These are phyloP conservation scores for Penicillium cataractarum DNA, from an alignment of 495 filamentous ascomycete genomes.

Conservation along the genomic window DNA sequence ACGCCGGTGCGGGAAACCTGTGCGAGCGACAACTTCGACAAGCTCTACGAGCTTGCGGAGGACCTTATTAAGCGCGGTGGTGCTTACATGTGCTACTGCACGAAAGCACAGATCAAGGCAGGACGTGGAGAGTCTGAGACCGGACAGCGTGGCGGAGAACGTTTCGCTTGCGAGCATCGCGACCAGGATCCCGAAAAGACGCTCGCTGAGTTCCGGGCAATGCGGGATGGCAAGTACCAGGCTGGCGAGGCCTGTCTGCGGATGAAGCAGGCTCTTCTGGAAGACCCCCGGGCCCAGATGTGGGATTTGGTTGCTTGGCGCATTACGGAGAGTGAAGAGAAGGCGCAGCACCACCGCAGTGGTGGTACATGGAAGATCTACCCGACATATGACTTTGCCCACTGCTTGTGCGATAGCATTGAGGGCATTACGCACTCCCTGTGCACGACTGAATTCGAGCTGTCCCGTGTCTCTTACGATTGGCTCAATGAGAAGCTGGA, in stretches of 20 bases:
- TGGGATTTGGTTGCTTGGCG: conserved; percentile 77
- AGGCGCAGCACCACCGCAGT: conserved; percentile 62
- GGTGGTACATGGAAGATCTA: conserved; percentile 85
- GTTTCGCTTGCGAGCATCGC: conserved; percentile 80
- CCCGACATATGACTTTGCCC: conserved; percentile 90
- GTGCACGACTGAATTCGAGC: conserved; percentile 85
- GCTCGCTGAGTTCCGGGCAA: conserved; percentile 79
- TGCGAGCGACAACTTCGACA: conserved; percentile 81
- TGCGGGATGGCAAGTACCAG: conserved; percentile 90
- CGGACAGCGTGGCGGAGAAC: conserved; percentile 66
- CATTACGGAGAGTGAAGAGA: conserved; percentile 54
- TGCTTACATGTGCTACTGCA: conserved; percentile 80
- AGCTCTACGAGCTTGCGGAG: conserved; percentile 85
- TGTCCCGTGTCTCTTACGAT: conserved; percentile 78
- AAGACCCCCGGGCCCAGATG: conserved; percentile 69
- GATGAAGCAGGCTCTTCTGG: conserved; percentile 73
- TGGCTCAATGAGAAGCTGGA: conserved; percentile 80
- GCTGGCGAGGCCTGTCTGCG: conserved; percentile 85
- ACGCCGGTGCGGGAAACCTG: conserved; percentile 78
- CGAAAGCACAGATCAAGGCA: conserved; percentile 73
- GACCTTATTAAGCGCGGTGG: conserved; percentile 73
- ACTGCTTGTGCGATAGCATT: conserved; percentile 86
- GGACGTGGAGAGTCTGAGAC: conserved; percentile 77
- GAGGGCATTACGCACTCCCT: conserved; percentile 87
- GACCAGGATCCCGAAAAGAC: conserved; percentile 75